phyloP scores from a whole-genome alignment of 2,329 filamentous ascomycete genomes.

The Aspergillus nomiae region DNA sequence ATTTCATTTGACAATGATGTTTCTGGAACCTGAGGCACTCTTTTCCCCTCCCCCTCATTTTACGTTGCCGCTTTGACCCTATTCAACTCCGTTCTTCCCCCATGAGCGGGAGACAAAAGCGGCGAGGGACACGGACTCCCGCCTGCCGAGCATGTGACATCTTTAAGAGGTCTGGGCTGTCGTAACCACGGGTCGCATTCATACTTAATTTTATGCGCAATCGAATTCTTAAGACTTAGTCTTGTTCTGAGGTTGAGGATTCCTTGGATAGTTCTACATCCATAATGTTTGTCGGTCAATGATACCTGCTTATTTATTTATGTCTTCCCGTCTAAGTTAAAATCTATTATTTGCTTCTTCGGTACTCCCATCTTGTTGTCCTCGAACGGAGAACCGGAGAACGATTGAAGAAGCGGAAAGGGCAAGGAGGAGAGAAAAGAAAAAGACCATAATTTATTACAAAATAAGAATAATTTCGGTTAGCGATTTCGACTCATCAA shows the following conservation, averaged over 20 bases:
- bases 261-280: not conserved
- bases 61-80: conserved; percentile 17
- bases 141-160: not conserved
- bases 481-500: conserved; percentile 2
- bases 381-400: not conserved
- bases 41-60: conserved; percentile 25
- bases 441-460: not conserved
- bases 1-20: conserved; percentile 1
- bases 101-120: conserved; percentile 8
- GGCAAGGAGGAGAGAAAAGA: not conserved
- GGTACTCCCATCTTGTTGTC: not conserved
- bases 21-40: conserved; percentile 14
- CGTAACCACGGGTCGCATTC: not conserved
- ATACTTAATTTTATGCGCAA: not conserved
- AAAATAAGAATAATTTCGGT: not conserved
- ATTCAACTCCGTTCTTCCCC: not conserved
- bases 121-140: conserved; percentile 6
- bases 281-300: not conserved
- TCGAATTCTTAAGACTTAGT: not conserved
- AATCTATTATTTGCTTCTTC: not conserved
- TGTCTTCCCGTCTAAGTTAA: not conserved
- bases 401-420: not conserved
- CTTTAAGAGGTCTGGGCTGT: not conserved
- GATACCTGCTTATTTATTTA: no score
- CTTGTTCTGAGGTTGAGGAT: not conserved